Conservation (phyloP, 2,329 filamentous ascomycete genomes). For the Claviceps sp. region DNA sequence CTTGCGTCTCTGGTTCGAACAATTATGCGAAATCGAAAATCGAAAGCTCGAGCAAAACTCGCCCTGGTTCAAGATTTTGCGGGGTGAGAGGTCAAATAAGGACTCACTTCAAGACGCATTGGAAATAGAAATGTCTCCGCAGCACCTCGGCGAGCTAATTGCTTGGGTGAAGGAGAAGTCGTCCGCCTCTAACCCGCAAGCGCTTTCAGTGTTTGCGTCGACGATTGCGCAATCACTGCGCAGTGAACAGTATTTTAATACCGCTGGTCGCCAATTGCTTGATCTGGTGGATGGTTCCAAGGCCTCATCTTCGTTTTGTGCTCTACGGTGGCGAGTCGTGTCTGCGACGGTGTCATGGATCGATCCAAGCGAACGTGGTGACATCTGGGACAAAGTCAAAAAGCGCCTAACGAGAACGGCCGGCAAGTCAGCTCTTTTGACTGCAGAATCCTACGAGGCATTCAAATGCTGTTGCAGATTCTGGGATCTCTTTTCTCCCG, state of each 20-base stretch:
- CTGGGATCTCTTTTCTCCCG: constrained; percentile 26
- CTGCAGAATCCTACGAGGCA: constrained; percentile 25
- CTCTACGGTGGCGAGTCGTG: constrained; percentile 28
- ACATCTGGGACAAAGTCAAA: constrained; percentile 21
- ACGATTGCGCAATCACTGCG: constrained; percentile 28
- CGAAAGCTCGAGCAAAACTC: constrained; percentile 14
- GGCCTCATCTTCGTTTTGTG: constrained; percentile 17
- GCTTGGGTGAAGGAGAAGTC: constrained; percentile 26
- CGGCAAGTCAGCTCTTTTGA: constrained; percentile 18
- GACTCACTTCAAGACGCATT: constrained; percentile 16
- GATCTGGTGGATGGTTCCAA: constrained; percentile 18
- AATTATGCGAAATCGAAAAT: constrained; percentile 24
- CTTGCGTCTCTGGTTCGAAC: constrained; percentile 31
- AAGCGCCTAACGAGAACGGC: constrained; percentile 20
- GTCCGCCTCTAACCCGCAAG: constrained; percentile 16
- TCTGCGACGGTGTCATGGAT: constrained; percentile 24
- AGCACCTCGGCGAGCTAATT: constrained; percentile 30
- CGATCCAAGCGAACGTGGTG: constrained; percentile 14
- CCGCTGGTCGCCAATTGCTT: constrained; percentile 24
- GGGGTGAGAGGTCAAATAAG: constrained; percentile 6
- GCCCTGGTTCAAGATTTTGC: constrained; percentile 20
- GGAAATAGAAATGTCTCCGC: constrained; percentile 29
- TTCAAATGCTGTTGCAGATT: constrained; percentile 25
- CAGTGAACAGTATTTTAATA: constrained; percentile 29
- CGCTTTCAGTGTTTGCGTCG: constrained; percentile 29